Conservation (phyloP, 768 basidiomycete genomes). For the Phylloporus rhodoxanthus region DNA sequence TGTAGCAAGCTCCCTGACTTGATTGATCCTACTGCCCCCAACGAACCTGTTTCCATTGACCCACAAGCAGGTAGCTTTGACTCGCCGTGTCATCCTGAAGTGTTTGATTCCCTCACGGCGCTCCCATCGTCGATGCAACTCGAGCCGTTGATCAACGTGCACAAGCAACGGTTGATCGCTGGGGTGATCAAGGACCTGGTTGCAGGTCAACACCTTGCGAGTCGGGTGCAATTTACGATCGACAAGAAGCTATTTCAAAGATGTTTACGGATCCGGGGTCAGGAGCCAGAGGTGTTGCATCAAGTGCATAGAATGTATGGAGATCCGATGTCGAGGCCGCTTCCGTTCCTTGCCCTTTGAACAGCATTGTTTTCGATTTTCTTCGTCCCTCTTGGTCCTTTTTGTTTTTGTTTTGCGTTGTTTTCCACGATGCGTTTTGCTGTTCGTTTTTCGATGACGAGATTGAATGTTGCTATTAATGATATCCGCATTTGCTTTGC, state of each 20-base stretch:
- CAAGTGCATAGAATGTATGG: constrained; percentile 39
- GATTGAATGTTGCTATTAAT: neutral
- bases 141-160: constrained; percentile 82
- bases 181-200: constrained; percentile 76
- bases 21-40: constrained; percentile 77
- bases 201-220: constrained; percentile 77
- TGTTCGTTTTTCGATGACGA: neutral
- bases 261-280: constrained; percentile 64
- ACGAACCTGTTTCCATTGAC: constrained; percentile 61
- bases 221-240: constrained; percentile 59
- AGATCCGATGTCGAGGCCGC: constrained; percentile 15
- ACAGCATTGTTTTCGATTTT: neutral
- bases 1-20: constrained; percentile 68
- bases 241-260: constrained; percentile 75
- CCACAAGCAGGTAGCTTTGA: constrained; percentile 57
- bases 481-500: constrained; percentile 18
- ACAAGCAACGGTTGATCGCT: constrained; percentile 81
- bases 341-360: constrained; percentile 21
- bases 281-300: constrained; percentile 51
- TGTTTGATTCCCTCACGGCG: constrained; percentile 66
- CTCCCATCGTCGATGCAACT: constrained; percentile 74
- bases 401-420: no score
- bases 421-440: neutral
- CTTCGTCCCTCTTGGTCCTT: neutral
- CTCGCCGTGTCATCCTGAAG: constrained; percentile 68